These are phyloP conservation scores for Pseudonitzschia multiseries DNA, from an alignment of 108 stramenopile species.

Conservation along the genomic window DNA sequence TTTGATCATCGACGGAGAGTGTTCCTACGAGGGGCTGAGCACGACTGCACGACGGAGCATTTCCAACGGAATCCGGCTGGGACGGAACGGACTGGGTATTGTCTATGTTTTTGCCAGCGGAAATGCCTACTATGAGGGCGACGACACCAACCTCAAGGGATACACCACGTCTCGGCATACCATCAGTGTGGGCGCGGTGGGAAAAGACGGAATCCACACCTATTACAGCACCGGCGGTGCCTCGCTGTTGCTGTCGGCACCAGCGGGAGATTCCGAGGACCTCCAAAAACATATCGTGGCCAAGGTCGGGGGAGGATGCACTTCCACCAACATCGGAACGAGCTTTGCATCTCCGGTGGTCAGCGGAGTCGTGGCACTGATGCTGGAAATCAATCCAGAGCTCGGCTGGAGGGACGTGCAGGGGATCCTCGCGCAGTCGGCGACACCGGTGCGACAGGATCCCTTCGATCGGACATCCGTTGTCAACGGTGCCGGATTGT, in stretches of 20 bases:
- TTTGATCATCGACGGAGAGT: constrained; percentile 27
- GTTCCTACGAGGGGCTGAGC: constrained; percentile 27
- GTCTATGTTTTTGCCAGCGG: constrained; percentile 50
- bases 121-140: constrained; percentile 24
- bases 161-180: constrained; percentile 32
- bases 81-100: constrained; percentile 47
- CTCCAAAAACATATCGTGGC: constrained; percentile 25
- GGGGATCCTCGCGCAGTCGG: constrained; percentile 33
- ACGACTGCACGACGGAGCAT: constrained; percentile 2
- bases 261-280: constrained; percentile 43
- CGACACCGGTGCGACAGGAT: constrained; percentile 23
- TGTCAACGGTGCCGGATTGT: constrained; percentile 35
- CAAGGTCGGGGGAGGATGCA: constrained; percentile 31
- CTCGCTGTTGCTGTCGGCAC: constrained; percentile 41
- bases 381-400: constrained; percentile 47
- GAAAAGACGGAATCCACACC: constrained; percentile 34
- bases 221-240: constrained; percentile 43
- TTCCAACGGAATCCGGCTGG: constrained; percentile 23
- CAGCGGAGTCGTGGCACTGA: constrained; percentile 45
- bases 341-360: constrained; percentile 46
- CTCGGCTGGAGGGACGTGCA: constrained; percentile 57
- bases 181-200: constrained; percentile 46
- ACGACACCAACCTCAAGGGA: constrained; percentile 44
- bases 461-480: constrained; percentile 12
- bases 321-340: constrained; percentile 28